Base-by-base conservation (phyloP, 2,329 filamentous ascomycete genomes). In the Colletotrichum chrysophilum region DNA sequence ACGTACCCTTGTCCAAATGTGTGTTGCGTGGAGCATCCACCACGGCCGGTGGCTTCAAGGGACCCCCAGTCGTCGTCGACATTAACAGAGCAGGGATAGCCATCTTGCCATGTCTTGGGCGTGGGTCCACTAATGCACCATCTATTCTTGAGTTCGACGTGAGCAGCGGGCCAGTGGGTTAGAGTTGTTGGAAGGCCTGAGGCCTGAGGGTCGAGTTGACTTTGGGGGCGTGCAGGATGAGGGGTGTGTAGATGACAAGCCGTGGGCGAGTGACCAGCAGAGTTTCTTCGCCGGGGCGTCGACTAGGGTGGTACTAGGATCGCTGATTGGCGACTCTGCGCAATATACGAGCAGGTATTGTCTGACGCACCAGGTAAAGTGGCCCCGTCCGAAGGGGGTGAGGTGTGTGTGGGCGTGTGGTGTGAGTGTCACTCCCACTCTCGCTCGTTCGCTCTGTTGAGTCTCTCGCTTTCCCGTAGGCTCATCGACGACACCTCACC, bases 301-400 rank as follows among this genome's bases (percentile, higher is more conserved):
- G 76, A 76, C 79, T 78, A 78, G 78, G 78, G 75, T 72, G 77
- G 58, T 66, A 75, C 64, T 56, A 73, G 78, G 79, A 81, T 80
- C 79, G n/a, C 26, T 75, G 74, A 80, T 83, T 83, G 83, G 86
- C 87, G 85, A 86, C 84, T 86, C 85, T 84, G 85, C 82, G 86
- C 84, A 88, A 88, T 87, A 88, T 88, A 87, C 87, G 86, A 84
- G 86, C 84, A 85, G 86, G 82, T 66, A 66, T 67, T 69, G 84
- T 87, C 87, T 88, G 86, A 89, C 87, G 87, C 87, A 88, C 83
- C 82, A 85, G 84, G 85, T 86, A 84, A 86, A 85, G 83, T 85
- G 84, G 83, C 74, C 52, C 69, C 74, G 78, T 79, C 79, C 77
- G 70, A 74, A 78, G 75, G 79, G 78, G 79, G 77, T 79, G 80